A percentile compares a stretch with the other conserved stretches of the same genome.
These are phyloP conservation scores for Picea abies DNA, from an alignment of 83 land plant genomes.

Conservation along the genomic window DNA sequence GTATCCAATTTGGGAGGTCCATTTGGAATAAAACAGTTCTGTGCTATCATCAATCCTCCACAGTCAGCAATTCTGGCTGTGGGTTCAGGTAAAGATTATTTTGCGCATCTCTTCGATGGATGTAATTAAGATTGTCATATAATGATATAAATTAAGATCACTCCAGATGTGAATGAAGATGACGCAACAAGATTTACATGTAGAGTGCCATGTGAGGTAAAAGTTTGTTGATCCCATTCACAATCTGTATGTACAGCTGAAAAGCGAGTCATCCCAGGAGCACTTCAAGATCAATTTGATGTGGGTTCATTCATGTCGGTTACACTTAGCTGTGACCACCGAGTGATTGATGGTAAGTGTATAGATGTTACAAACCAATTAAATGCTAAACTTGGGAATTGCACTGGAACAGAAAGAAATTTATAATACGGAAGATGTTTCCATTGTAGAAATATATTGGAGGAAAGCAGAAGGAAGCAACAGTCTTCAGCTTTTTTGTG, in stretches of 20 bases:
- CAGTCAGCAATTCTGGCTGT: conserved; percentile 96
- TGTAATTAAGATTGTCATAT: not conserved
- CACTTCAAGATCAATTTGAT: conserved; percentile 50
- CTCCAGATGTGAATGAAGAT: not conserved
- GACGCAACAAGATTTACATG: not conserved
- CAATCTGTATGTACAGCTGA: conserved; percentile 67
- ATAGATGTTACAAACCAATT: conserved; percentile 4
- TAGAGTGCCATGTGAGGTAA: not conserved
- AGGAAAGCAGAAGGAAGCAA: not conserved
- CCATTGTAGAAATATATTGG: not conserved
- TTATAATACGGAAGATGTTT: not conserved
- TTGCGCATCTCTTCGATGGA: not conserved
- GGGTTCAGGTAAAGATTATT: conserved; percentile 75
- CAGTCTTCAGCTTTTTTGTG: not conserved
- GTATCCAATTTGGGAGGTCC: conserved; percentile 98
- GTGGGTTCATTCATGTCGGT: conserved; percentile 89
- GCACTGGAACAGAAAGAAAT: not conserved
- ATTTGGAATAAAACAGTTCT: conserved; percentile 97
- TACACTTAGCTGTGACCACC: conserved; percentile 95
- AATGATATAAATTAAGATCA: not conserved
- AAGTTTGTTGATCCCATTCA: conserved; percentile 14
- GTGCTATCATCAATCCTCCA: conserved; percentile 99
- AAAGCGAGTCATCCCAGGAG: conserved; percentile 82
- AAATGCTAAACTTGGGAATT: not conserved
- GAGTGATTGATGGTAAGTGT: conserved; percentile 90